phyloP scores from a whole-genome alignment of 805 yeast species.

The Yarrowia sp. region DNA sequence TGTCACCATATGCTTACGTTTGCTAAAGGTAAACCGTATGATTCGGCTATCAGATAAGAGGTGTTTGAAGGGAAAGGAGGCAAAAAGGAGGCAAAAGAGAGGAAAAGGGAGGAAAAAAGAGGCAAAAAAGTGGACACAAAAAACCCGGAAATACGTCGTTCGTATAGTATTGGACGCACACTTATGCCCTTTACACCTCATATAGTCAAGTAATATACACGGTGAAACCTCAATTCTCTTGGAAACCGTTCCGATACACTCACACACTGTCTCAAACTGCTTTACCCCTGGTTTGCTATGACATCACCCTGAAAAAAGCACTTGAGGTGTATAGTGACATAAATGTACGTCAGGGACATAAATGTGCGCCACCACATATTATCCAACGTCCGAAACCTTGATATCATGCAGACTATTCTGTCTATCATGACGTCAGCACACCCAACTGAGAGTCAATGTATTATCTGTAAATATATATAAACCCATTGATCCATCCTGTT shows the following conservation, averaged over 20 bases:
- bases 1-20: constrained; percentile 16
- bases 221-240: too few species aligned
- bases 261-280: not conserved
- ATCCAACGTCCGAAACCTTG: not conserved
- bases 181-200: not conserved
- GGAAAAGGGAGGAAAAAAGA: not conserved
- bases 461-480: not conserved
- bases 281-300: not conserved
- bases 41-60: constrained; percentile 4
- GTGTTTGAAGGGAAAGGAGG: not conserved
- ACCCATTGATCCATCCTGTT: not conserved
- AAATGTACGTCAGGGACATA: not conserved
- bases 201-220: too few species aligned
- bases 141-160: too few species aligned
- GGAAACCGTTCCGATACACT: too few species aligned
- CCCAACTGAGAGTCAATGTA: not conserved
- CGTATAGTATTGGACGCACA: not conserved
- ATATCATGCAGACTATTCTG: not conserved
- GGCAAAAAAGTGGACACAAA: too few species aligned
- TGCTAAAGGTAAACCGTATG: constrained; percentile 16
- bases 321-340: not conserved
- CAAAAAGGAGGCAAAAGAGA: not conserved
- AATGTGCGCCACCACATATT: not conserved
- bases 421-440: constrained; percentile 11
- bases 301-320: not conserved